These are phyloP conservation scores for Aleurites moluccanus DNA, from an alignment of 441 rosid genomes.

Conservation along the genomic window DNA sequence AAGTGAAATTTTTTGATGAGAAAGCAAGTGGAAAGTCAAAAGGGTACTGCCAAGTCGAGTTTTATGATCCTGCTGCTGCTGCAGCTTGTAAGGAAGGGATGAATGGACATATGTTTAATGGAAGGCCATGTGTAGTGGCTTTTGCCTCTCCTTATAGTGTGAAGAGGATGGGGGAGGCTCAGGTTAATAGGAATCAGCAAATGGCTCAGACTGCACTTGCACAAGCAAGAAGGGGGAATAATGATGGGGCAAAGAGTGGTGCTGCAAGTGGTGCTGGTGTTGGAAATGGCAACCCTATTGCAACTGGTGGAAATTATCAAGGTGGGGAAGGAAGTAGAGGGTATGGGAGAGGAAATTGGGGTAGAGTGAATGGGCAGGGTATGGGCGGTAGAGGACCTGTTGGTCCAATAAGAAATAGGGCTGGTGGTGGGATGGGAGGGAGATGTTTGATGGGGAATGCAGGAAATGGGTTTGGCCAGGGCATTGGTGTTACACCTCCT, in stretches of 20 bases:
- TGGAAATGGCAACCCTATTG: constrained; percentile 39
- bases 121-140: constrained; percentile 85
- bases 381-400: constrained; percentile 75
- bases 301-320: constrained; percentile 64
- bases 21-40: constrained; percentile 89
- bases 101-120: constrained; percentile 74
- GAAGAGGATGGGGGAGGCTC: constrained; percentile 76
- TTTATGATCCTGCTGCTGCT: constrained; percentile 73
- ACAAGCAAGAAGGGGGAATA: constrained; percentile 57
- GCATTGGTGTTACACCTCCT: constrained; percentile 61
- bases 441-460: constrained; percentile 78
- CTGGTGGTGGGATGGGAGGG: constrained; percentile 66
- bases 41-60: constrained; percentile 91
- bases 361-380: constrained; percentile 72
- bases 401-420: constrained; percentile 73
- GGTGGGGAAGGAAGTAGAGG: constrained; percentile 63
- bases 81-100: constrained; percentile 75
- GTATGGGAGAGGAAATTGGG: constrained; percentile 68
- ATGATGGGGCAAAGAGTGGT: constrained; percentile 43
- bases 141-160: constrained; percentile 61
- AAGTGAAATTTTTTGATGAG: constrained; percentile 91
- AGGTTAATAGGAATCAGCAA: constrained; percentile 65
- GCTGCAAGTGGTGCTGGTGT: constrained; percentile 25
- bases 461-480: constrained; percentile 75
- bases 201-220: constrained; percentile 36